Evolutionary conservation across 371 early-diverging fungal genomes (phyloP).

Genomic region (Blyttiomyces sp.): DNA sequence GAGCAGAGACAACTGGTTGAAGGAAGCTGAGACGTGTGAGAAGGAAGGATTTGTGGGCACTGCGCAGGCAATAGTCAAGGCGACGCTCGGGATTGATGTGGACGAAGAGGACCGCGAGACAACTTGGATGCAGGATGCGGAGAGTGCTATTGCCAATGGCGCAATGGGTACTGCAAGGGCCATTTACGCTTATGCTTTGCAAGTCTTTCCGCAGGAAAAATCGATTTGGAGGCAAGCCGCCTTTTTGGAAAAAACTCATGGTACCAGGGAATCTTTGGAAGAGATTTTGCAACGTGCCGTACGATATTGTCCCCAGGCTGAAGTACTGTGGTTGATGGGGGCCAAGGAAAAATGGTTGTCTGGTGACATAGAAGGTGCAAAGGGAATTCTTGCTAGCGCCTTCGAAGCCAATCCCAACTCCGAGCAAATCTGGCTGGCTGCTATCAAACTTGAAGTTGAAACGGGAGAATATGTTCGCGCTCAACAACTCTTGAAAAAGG

Average conservation of each 20-base stretch:
- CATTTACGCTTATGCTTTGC: constrained; percentile 80
- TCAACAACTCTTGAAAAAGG: constrained; percentile 67
- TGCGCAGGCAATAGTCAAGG: constrained; percentile 80
- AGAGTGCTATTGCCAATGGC: constrained; percentile 61
- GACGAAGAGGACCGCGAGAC: constrained; percentile 71
- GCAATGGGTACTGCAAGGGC: constrained; percentile 82
- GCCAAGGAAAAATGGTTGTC: constrained; percentile 92
- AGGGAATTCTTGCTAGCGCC: constrained; percentile 78
- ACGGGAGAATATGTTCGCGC: constrained; percentile 81
- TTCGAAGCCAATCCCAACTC: constrained; percentile 88
- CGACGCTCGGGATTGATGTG: constrained; percentile 75
- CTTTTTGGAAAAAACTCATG: constrained; percentile 83
- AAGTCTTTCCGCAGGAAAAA: constrained; percentile 71
- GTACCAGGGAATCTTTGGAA: constrained; percentile 72
- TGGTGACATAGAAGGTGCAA: constrained; percentile 84
- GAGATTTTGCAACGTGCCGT: constrained; percentile 82
- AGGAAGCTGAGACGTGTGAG: constrained; percentile 84
- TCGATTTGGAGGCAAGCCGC: constrained; percentile 88
- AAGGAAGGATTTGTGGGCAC: constrained; percentile 71
- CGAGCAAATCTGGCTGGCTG: constrained; percentile 93
- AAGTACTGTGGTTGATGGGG: constrained; percentile 93
- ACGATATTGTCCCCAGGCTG: constrained; percentile 85
- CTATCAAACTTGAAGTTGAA: constrained; percentile 91
- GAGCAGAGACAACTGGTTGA: constrained; percentile 87
- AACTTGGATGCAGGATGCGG: constrained; percentile 91